phyloP scores from a whole-genome alignment of 306 rosid genomes.

The Inga oerstediana region DNA sequence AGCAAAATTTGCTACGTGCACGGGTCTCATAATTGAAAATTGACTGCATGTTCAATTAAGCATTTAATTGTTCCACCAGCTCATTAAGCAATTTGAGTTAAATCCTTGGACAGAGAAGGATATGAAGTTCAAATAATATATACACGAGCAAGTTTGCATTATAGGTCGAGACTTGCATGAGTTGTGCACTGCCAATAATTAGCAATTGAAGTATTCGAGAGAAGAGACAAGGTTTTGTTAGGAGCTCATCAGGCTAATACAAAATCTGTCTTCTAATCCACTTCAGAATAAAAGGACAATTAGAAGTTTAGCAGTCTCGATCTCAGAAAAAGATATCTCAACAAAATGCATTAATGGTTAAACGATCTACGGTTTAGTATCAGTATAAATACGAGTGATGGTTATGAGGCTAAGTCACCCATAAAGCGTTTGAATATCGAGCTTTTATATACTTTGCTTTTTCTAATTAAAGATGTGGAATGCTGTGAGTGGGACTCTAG shows the following conservation, averaged over 20 bases:
- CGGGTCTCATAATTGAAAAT: not conserved
- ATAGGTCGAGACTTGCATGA: not conserved
- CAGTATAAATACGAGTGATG: conserved; percentile 49
- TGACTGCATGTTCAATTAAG: not conserved
- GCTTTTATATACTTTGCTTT: not conserved
- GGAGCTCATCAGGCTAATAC: not conserved
- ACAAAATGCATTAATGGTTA: conserved; percentile 48
- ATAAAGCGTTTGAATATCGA: not conserved
- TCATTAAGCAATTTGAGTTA: not conserved
- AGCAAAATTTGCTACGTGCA: not conserved
- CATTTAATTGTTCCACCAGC: not conserved
- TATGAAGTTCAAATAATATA: not conserved
- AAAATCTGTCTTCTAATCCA: conserved; percentile 16
- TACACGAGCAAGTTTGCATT: not conserved
- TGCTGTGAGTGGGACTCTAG: conserved; percentile 13
- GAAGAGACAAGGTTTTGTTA: not conserved
- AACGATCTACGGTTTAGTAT: not conserved
- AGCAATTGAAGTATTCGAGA: not conserved
- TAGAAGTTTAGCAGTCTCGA: conserved; percentile 28
- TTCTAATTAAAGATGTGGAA: conserved; percentile 51
- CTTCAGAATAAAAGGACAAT: conserved; percentile 40
- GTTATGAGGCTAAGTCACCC: not conserved
- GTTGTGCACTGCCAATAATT: not conserved
- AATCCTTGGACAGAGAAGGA: not conserved
- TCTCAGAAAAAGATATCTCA: conserved; percentile 32